A percentile compares a stretch with the other conserved stretches of the same genome.
Evolutionary conservation across 495 filamentous ascomycete genomes (phyloP).

Genomic region (Aspergillus campestris): DNA sequence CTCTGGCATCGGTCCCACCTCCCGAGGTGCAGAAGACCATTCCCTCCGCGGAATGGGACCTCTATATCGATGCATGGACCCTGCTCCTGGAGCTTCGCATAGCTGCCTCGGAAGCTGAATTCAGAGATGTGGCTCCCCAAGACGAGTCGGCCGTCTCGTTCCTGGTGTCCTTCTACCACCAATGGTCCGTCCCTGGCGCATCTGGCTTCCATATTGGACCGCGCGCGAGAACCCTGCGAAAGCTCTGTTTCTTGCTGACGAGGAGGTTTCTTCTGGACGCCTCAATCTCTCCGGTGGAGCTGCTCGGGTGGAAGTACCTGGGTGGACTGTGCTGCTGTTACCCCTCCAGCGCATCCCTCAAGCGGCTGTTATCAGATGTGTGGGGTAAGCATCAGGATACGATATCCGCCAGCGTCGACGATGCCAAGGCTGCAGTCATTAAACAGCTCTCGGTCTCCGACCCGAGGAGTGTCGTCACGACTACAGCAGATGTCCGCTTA

Average conservation of each 20-base stretch:
- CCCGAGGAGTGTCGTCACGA: conserved; percentile 18
- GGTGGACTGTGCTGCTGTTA: conserved; percentile 32
- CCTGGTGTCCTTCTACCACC: conserved; percentile 51
- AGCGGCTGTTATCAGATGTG: conserved; percentile 35
- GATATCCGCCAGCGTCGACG: conserved; percentile 35
- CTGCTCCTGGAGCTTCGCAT: conserved; percentile 55
- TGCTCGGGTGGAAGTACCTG: conserved; percentile 33
- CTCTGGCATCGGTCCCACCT: conserved; percentile 67
- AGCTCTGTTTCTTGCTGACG: conserved; percentile 54
- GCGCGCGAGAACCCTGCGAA: conserved; percentile 48
- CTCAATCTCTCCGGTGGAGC: conserved; percentile 12
- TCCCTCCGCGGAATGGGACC: conserved; percentile 63
- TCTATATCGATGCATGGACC: conserved; percentile 71
- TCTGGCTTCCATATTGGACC: conserved; percentile 32
- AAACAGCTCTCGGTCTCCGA: conserved; percentile 40
- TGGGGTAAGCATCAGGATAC: conserved; percentile 27
- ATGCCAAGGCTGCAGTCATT: conserved; percentile 38
- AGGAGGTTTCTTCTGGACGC: conserved; percentile 28
- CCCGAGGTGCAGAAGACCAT: conserved; percentile 57
- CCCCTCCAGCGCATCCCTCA: conserved; percentile 30
- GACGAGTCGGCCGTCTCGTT: conserved; percentile 52
- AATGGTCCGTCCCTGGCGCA: conserved; percentile 33
- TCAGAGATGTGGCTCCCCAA: conserved; percentile 37
- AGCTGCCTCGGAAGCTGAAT: conserved; percentile 44
- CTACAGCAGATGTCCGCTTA: conserved; percentile 26